phyloP scores from a whole-genome alignment of 2,329 filamentous ascomycete genomes.

The Coniochaeta ligniaria region DNA sequence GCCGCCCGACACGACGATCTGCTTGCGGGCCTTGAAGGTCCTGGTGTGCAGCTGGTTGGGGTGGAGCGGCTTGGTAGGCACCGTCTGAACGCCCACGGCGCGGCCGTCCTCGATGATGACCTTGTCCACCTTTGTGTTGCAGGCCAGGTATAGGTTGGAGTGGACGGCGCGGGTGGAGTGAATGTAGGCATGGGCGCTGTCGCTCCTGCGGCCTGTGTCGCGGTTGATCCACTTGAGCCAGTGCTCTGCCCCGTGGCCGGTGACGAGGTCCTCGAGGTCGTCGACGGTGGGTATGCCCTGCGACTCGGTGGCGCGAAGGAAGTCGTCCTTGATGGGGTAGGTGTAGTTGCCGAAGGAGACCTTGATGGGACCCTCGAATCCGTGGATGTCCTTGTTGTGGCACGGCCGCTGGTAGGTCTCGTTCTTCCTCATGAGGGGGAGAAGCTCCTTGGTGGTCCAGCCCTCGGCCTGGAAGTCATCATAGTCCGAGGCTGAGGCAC shows the following conservation, averaged over 20 bases:
- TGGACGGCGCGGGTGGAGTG: constrained; percentile 67
- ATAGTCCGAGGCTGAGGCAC: constrained; percentile 65
- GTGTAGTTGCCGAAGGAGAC: constrained; percentile 76
- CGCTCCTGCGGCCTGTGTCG: constrained; percentile 63
- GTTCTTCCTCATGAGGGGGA: constrained; percentile 74
- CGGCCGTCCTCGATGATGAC: constrained; percentile 65
- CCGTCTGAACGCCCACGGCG: constrained; percentile 64
- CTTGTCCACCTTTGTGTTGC: constrained; percentile 74
- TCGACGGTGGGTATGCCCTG: constrained; percentile 59
- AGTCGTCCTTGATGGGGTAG: constrained; percentile 73
- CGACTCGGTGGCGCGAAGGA: constrained; percentile 39
- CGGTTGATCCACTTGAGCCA: constrained; percentile 85
- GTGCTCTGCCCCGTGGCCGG: constrained; percentile 66
- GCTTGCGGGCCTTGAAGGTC: constrained; percentile 62
- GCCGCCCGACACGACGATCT: constrained; percentile 66
- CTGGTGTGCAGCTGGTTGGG: constrained; percentile 41
- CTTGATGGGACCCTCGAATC: constrained; percentile 74
- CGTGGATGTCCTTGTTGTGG: constrained; percentile 63
- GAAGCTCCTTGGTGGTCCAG: constrained; percentile 69
- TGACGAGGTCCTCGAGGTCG: constrained; percentile 66
- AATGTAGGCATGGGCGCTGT: constrained; percentile 71
- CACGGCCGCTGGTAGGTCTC: constrained; percentile 67
- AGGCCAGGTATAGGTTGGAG: constrained; percentile 63
- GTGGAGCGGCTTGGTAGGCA: constrained; percentile 62
- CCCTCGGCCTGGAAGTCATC: constrained; percentile 75